Percentiles rank a stretch among this genome's conserved stretches.
Conservation (phyloP, 2,329 filamentous ascomycete genomes). For the Hymenotorrendiella dingleyae region DNA sequence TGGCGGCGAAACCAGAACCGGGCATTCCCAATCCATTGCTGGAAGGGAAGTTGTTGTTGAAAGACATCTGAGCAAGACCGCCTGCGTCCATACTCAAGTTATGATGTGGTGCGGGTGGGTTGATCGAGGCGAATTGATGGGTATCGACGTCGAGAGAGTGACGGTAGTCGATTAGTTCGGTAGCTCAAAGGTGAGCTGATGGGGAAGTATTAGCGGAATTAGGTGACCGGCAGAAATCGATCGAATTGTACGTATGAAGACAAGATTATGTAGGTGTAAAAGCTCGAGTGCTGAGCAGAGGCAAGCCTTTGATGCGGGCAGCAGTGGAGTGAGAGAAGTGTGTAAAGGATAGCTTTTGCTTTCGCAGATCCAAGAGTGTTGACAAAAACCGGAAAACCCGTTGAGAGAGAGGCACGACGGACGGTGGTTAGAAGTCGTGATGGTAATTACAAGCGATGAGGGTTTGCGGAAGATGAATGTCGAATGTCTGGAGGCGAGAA, state of each 20-base stretch:
- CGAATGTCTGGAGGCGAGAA: conserved; percentile 3
- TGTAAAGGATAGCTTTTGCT: conserved; percentile 23
- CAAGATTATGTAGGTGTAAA: conserved; percentile 26
- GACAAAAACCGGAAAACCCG: conserved; percentile 20
- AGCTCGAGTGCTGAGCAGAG: conserved; percentile 20
- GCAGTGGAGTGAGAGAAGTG: conserved; percentile 19
- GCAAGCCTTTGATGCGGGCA: conserved; percentile 27
- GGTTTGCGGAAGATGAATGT: conserved; percentile 1
- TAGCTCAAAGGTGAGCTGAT: conserved; percentile 13
- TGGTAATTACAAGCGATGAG: conserved; percentile 12
- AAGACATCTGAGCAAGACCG: conserved; percentile 99
- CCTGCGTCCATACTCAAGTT: conserved; percentile 73
- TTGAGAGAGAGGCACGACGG: conserved; percentile 16
- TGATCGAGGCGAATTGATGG: conserved; percentile 8
- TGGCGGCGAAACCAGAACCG: conserved; percentile 75
- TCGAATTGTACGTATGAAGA: conserved; percentile 23
- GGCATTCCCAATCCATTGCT: conserved; percentile 70
- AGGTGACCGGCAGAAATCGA: conserved; percentile 22
- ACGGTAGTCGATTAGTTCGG: conserved; percentile 19
- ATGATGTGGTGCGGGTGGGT: conserved; percentile 23
- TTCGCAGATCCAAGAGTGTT: conserved; percentile 21
- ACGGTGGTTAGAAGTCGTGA: conserved; percentile 19
- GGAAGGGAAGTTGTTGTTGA: conserved; percentile 70
- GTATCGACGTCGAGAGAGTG: conserved; percentile 22
- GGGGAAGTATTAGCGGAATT: conserved; percentile 28